Conservation (phyloP, 192 early-diverging fungal species). For the Dissophora globulifera region DNA sequence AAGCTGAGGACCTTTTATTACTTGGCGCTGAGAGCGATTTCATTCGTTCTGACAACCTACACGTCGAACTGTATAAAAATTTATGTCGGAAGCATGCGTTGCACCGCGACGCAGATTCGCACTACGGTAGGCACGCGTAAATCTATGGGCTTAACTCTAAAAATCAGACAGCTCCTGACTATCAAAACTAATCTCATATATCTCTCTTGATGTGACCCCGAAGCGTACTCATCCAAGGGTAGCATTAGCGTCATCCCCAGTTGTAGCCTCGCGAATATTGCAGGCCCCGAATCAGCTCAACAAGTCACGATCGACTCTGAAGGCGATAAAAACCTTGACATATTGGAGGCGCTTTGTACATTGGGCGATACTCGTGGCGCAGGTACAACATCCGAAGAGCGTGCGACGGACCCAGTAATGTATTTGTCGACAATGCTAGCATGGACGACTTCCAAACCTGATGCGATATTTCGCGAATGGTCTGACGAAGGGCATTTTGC, state of each 20-base stretch:
- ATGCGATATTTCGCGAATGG: neutral
- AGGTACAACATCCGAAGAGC: neutral
- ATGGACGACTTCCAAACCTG: neutral
- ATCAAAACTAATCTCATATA: no score
- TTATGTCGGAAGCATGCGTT: slow-evolving; percentile 4
- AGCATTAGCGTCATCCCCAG: no score
- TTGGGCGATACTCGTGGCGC: neutral
- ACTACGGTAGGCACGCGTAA: no score
- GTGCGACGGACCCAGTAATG: neutral
- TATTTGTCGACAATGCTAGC: neutral
- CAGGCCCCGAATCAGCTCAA: no score
- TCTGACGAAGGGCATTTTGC: neutral
- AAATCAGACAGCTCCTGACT: neutral
- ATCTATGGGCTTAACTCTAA: no score
- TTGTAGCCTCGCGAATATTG: no score
- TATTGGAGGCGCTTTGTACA: neutral
- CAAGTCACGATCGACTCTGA: neutral
- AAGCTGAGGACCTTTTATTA: neutral
- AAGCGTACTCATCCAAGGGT: no score
- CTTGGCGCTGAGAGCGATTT: slow-evolving; percentile 13
- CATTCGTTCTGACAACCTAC: neutral
- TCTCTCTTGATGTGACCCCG: no score
- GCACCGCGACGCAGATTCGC: no score
- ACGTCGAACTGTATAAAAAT: neutral
- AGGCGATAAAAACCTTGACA: neutral